Evolutionary conservation across 2,329 filamentous ascomycete genomes (phyloP), one percentile per base, ranked within the genome.

Genomic region (Nothophaeocryptopus gaeumannii): DNA sequence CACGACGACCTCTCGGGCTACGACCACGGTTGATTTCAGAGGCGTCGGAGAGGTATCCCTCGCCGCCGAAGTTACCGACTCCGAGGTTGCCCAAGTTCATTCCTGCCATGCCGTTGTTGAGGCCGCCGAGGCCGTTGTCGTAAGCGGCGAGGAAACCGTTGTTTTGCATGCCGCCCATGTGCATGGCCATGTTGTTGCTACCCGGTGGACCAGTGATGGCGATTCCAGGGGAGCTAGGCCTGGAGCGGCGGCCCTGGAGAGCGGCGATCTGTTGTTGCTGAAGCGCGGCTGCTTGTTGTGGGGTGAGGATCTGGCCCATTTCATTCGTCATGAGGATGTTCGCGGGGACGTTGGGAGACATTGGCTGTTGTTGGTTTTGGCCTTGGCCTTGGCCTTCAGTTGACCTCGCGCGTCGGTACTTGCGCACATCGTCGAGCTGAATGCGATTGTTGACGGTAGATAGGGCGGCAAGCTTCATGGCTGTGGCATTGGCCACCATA

Each of bases 401-500:
- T 16, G 93, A 96, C 53, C 91, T 84, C 58, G 90, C 84, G 53
- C 92, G 88, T 57, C 93, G 89, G 72, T 93, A 97, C 73, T 97
- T 97, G 65, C 91, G 89, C 55, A 95, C 92, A 69, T 99, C 93
- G 64, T 99, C 93, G 51, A 99, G 78, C 45, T 93, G 91, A 64
- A 99, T 96, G 36, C 93, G 88, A 70, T 97, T 99, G 76, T 97
- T 99, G 42, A 99, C 93, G 2, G 93, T 99, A 5, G 92, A 97
- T 39, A 99, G 78, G 13, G 93, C 93, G 39, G 93, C 93, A 44
- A 99, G 81, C 71, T 99, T 99, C 93, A 99, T 99, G 15, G 93
- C 93, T 12, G 93, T 97, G 20, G 93, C 93, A 67, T 97, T 99
- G 51, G 93, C 93, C 50, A 99, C 87, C 92, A 97, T 97, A 65